A percentile compares a stretch with the other conserved stretches of the same genome.
phyloP scores from a whole-genome alignment of 768 basidiomycete genomes.

The Kwoniella europaea region DNA sequence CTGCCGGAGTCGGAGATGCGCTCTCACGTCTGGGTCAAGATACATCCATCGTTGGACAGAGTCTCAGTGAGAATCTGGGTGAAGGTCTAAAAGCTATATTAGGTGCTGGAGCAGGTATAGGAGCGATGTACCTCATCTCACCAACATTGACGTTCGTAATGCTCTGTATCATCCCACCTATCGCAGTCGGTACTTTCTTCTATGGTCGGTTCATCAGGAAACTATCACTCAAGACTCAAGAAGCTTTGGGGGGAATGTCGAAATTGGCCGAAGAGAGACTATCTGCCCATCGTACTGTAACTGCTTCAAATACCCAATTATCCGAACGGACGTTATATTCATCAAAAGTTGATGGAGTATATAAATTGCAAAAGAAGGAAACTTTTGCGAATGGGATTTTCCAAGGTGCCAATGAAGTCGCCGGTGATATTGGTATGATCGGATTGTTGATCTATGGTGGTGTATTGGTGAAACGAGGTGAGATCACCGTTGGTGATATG shows the following conservation, averaged over 20 bases:
- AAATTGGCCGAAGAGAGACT: constrained; percentile 89
- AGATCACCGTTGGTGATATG: constrained; percentile 76
- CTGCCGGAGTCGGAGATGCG: constrained; percentile 51
- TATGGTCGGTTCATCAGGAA: constrained; percentile 72
- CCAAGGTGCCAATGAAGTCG: constrained; percentile 66
- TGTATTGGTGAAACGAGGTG: constrained; percentile 80
- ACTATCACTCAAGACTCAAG: constrained; percentile 86
- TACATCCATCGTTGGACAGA: constrained; percentile 51
- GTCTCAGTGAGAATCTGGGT: constrained; percentile 49
- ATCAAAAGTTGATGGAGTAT: constrained; percentile 65
- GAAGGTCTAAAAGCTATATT: constrained; percentile 54
- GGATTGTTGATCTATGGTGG: constrained; percentile 71
- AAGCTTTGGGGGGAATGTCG: constrained; percentile 91
- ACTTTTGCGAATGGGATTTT: constrained; percentile 88
- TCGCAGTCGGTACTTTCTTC: constrained; percentile 37
- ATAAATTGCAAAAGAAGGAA: constrained; percentile 78
- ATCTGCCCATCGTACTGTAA: constrained; percentile 59
- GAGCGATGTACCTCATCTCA: constrained; percentile 88
- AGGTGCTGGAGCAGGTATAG: constrained; percentile 61
- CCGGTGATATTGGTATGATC: constrained; percentile 54
- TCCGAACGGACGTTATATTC: constrained; percentile 79
- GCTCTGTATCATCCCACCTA: constrained; percentile 75
- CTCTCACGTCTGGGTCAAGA: constrained; percentile 53
- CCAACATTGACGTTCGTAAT: constrained; percentile 79
- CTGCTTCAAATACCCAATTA: constrained; percentile 80